Evolutionary conservation across 805 yeast genomes (phyloP).

Genomic region (Cyberlindnera galapagoensis): DNA sequence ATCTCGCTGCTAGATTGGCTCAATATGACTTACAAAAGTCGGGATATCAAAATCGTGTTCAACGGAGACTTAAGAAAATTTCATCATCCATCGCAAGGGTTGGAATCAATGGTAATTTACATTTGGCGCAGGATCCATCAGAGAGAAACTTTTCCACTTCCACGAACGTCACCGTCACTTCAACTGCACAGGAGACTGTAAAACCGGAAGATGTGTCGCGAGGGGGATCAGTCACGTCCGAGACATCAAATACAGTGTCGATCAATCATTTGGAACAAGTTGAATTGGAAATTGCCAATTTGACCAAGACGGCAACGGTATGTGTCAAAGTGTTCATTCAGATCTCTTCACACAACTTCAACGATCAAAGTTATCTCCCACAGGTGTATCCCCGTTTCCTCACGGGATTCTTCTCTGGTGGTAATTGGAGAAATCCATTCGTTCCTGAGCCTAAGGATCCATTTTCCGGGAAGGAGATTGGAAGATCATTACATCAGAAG

Average conservation of each 20-base stretch:
- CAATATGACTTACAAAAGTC: slow-evolving; percentile 44
- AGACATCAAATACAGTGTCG: neutral
- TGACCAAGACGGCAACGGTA: slow-evolving; percentile 27
- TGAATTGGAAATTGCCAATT: slow-evolving; percentile 31
- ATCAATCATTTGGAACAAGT: slow-evolving; percentile 31
- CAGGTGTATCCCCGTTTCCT: slow-evolving; percentile 67
- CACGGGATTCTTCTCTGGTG: slow-evolving; percentile 62
- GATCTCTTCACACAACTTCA: slow-evolving; percentile 24
- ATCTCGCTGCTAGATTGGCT: slow-evolving; percentile 47
- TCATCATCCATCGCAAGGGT: slow-evolving; percentile 54
- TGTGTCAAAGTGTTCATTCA: slow-evolving; percentile 25
- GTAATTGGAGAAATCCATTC: slow-evolving; percentile 73
- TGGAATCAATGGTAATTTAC: slow-evolving; percentile 59
- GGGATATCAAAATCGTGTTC: slow-evolving; percentile 40
- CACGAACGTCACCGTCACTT: slow-evolving; percentile 5
- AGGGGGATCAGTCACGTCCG: slow-evolving; percentile 6
- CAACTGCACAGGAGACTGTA: slow-evolving; percentile 21
- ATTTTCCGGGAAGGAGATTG: slow-evolving; percentile 22
- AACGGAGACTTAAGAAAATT: slow-evolving; percentile 44
- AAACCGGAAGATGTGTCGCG: slow-evolving; percentile 7
- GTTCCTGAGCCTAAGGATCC: slow-evolving; percentile 32
- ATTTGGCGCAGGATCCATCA: slow-evolving; percentile 28
- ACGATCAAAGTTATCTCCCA: slow-evolving; percentile 35
- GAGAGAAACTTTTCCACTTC: slow-evolving; percentile 4
- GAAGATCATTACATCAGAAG: slow-evolving; percentile 16